These are phyloP conservation scores for Skeletonema menzelii DNA, from an alignment of 108 stramenopile genomes.

Conservation along the genomic window DNA sequence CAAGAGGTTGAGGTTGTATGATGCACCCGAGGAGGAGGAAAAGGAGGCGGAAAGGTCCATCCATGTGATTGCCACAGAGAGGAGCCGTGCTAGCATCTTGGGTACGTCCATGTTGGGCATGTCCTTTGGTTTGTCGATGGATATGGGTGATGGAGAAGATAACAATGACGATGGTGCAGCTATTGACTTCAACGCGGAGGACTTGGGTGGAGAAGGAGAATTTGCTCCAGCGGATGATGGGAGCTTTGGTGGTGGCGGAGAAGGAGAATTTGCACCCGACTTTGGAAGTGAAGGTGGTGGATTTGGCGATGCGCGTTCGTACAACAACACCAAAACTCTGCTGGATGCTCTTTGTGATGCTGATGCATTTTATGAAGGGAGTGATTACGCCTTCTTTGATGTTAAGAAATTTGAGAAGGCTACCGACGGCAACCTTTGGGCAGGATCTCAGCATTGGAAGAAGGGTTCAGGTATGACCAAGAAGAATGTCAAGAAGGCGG, in stretches of 20 bases:
- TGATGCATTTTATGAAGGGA: slow-evolving; percentile 53
- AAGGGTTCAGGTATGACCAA: slow-evolving; percentile 31
- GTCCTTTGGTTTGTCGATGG: slow-evolving; percentile 50
- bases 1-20: slow-evolving; percentile 42
- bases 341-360: slow-evolving; percentile 74
- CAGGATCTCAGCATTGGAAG: slow-evolving; percentile 92
- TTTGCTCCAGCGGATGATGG: slow-evolving; percentile 39
- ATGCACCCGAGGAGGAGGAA: slow-evolving; percentile 69
- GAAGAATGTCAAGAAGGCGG: slow-evolving; percentile 2
- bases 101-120: slow-evolving; percentile 30
- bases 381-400: slow-evolving; percentile 71
- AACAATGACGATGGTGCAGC: slow-evolving; percentile 17
- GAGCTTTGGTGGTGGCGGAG: slow-evolving; percentile 16
- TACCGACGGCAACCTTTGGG: slow-evolving; percentile 80
- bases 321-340: slow-evolving; percentile 53
- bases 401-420: slow-evolving; percentile 59
- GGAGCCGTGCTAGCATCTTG: slow-evolving; percentile 48
- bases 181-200: slow-evolving; percentile 16
- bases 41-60: slow-evolving; percentile 80
- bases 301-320: slow-evolving; percentile 42
- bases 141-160: slow-evolving; percentile 41
- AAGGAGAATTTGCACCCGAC: slow-evolving; percentile 31
- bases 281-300: slow-evolving; percentile 51
- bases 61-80: slow-evolving; percentile 79
- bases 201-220: slow-evolving; percentile 42